Base-by-base conservation (phyloP, 208 protist genomes). In the Trypanosoma boissoni region DNA sequence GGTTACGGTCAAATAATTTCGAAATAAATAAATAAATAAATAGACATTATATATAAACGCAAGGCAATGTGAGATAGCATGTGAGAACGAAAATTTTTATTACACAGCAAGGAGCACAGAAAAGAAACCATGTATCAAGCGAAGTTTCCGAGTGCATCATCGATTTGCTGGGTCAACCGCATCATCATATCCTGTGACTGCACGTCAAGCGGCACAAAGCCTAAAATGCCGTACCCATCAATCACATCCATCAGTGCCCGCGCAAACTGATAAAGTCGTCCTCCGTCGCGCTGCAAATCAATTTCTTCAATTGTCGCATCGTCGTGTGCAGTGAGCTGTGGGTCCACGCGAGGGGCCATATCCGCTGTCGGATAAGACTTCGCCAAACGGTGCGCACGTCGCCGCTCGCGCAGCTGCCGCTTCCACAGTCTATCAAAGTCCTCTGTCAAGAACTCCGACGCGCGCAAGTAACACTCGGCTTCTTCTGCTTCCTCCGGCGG, bases 181-280 rank as follows among this genome's bases (percentile, higher is more conserved):
- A 90, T 62, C 88, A 94, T 94, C 88, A 94, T 90, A 23, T 89
- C 78, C 54, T 89, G 77, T 9, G 72, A 82, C 54, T 94, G 79
- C 12, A 94, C 82, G 51, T 87, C 84, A 1, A 99, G 61, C 9
- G 94, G 91, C 9, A 83, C 43, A 66, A 98, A 99, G 10, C 76
- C 79, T 10, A 99, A 84, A 1, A 99, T 76, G 16, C 77, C 80
- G 67, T 95, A 99, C 53, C 98, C 97, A 18, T 98, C 90, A 4
- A 99, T 76, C 2, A 99, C 77, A 10, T 86, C 79, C 70, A 92
- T 83, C 4, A 99, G 32, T 4, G 91, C 65, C 42, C 66, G 72
- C 26, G 92, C 97, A 42, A 86, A 91, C 26, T 48, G 49, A 56
- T 94, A 94, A 10, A 88, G 39, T 18, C 59, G 76, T 2, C 88